These are phyloP conservation scores for Barnettozyma pratensis DNA, from an alignment of 805 yeast species.

Conservation along the genomic window DNA sequence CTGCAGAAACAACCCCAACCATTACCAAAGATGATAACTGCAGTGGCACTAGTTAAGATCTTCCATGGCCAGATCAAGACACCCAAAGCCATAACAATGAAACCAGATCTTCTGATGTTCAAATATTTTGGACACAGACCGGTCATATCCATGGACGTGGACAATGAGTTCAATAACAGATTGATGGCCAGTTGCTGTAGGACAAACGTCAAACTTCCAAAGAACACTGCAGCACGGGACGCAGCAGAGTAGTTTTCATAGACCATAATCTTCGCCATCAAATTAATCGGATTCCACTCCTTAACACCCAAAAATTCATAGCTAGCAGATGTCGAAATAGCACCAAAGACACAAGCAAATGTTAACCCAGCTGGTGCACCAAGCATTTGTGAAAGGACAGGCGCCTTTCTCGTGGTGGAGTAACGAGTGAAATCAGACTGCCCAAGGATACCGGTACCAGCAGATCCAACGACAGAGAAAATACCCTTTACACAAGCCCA, in stretches of 20 bases:
- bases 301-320: constrained; percentile 23
- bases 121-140: constrained; percentile 31
- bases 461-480: constrained; percentile 22
- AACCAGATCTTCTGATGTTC: constrained; percentile 28
- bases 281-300: constrained; percentile 27
- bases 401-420: constrained; percentile 21
- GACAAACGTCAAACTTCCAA: constrained; percentile 24
- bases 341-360: constrained; percentile 28
- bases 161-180: constrained; percentile 24
- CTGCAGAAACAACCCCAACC: constrained; percentile 23
- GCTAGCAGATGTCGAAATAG: constrained; percentile 27
- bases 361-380: constrained; percentile 26
- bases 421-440: constrained; percentile 32
- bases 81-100: constrained; percentile 29
- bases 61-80: constrained; percentile 38
- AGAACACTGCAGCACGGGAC: constrained; percentile 29
- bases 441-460: constrained; percentile 28
- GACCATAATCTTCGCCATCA: constrained; percentile 15
- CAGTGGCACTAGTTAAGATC: constrained; percentile 23
- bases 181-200: constrained; percentile 29
- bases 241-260: constrained; percentile 21
- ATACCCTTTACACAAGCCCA: constrained; percentile 29
- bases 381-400: constrained; percentile 22
- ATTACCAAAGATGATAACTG: constrained; percentile 19
- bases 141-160: constrained; percentile 30